Conservation (phyloP, 106 monocot species). For the Phalaenopsis equestris region DNA sequence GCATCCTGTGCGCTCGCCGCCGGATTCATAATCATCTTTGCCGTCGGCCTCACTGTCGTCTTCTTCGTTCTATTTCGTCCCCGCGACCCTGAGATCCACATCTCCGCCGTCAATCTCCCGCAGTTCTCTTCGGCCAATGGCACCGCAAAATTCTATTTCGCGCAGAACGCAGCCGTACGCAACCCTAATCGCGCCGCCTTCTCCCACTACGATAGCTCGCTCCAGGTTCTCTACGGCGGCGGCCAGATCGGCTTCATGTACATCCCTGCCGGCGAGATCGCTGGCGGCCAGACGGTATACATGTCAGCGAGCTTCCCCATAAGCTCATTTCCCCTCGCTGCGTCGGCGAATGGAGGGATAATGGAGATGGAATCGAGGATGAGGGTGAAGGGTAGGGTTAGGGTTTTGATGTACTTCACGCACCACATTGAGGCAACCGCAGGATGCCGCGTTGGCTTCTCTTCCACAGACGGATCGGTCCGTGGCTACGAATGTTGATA, state of each 20-base stretch:
- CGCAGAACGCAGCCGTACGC: conserved; percentile 20
- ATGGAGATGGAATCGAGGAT: conserved; percentile 45
- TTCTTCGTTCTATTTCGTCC: conserved; percentile 45
- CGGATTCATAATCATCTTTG: conserved; percentile 30
- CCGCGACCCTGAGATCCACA: conserved; percentile 20
- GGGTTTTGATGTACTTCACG: conserved; percentile 39
- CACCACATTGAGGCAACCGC: conserved; percentile 35
- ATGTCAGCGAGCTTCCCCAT: conserved; percentile 54
- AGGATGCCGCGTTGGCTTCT: conserved; percentile 27
- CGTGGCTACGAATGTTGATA: conserved; percentile 37
- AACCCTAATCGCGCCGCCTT: conserved; percentile 26
- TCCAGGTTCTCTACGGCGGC: conserved; percentile 26
- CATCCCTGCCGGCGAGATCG: conserved; percentile 29
- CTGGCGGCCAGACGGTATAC: conserved; percentile 30
- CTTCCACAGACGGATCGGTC: conserved; percentile 32
- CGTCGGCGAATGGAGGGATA: not conserved
- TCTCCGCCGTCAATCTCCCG: conserved; percentile 23
- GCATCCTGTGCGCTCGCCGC: conserved; percentile 35
- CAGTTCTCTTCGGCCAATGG: conserved; percentile 26
- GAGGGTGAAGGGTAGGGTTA: conserved; percentile 39
- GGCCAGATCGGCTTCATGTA: conserved; percentile 29
- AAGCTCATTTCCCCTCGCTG: conserved; percentile 22
- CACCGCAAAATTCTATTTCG: conserved; percentile 22
- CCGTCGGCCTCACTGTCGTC: conserved; percentile 10
- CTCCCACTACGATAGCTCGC: conserved; percentile 25